These are phyloP conservation scores for Kwoniella sp. DNA, from an alignment of 768 basidiomycete species.

Conservation along the genomic window DNA sequence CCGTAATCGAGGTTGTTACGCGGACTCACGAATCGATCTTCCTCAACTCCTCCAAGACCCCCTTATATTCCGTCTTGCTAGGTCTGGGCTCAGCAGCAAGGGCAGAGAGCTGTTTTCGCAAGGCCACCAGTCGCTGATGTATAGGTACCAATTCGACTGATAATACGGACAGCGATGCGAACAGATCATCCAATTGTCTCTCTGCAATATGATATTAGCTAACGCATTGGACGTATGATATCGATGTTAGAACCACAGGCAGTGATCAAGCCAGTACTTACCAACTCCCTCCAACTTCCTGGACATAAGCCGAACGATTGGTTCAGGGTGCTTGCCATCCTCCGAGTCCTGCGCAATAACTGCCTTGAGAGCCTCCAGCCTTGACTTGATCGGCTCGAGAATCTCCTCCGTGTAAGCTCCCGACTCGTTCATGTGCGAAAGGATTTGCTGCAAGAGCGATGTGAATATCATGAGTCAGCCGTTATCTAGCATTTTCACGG, in stretches of 20 bases:
- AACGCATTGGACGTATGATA: background rate
- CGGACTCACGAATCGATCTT: slow-evolving; percentile 70
- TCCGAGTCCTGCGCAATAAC: slow-evolving; percentile 83
- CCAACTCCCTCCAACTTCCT: slow-evolving; percentile 90
- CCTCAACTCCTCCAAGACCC: slow-evolving; percentile 85
- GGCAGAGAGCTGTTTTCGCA: slow-evolving; percentile 84
- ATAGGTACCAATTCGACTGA: slow-evolving; percentile 87
- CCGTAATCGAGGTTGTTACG: background rate
- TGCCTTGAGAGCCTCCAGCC: slow-evolving; percentile 76
- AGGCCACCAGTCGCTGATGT: slow-evolving; percentile 81
- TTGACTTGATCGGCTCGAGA: slow-evolving; percentile 80
- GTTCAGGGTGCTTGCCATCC: slow-evolving; percentile 77
- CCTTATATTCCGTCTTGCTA: slow-evolving; percentile 83
- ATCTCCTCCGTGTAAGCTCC: slow-evolving; percentile 90
- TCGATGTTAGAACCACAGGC: background rate
- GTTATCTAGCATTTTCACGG: background rate
- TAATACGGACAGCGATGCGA: slow-evolving; percentile 81
- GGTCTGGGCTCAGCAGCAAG: slow-evolving; percentile 79
- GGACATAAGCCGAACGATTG: slow-evolving; percentile 84
- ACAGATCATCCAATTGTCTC: slow-evolving; percentile 72
- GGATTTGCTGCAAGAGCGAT: slow-evolving; percentile 71
- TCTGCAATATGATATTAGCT: slow-evolving; percentile 60
- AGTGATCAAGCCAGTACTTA: no score
- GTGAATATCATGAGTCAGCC: background rate
- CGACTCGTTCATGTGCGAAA: slow-evolving; percentile 93